Evolutionary conservation across 2,329 filamentous ascomycete species (phyloP).

Genomic region (Kalmusia sp.): DNA sequence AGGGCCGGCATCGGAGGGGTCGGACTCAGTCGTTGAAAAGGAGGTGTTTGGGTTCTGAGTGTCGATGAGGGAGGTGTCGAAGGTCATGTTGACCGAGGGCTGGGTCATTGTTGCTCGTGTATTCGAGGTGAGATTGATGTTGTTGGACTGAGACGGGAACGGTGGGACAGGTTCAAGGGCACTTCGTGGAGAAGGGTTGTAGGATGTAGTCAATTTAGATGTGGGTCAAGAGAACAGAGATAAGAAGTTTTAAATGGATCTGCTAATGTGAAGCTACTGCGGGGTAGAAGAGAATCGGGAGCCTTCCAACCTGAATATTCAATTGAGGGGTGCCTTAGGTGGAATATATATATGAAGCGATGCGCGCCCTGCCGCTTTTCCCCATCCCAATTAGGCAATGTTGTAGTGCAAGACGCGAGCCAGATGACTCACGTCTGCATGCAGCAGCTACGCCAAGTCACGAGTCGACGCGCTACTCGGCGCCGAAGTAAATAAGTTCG

Average conservation of each 20-base stretch:
- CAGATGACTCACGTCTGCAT: constrained; percentile 40
- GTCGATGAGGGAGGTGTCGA: constrained; percentile 48
- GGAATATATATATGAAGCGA: constrained; percentile 26
- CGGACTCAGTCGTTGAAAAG: constrained; percentile 47
- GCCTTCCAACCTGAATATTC: no score
- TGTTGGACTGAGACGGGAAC: no score
- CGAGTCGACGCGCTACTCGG: background rate
- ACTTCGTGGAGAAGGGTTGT: no score
- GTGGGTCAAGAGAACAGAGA: no score
- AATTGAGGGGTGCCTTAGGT: constrained; percentile 17
- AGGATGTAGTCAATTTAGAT: no score
- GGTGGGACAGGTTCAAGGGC: background rate
- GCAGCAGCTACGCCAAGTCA: constrained; percentile 2
- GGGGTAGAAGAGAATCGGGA: no score
- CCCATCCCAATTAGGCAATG: constrained; percentile 28
- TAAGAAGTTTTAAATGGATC: no score
- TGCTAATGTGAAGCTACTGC: no score
- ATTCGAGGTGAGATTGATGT: no score
- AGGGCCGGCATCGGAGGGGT: constrained; percentile 28
- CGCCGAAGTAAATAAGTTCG: background rate
- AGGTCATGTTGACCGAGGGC: constrained; percentile 45
- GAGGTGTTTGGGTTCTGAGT: constrained; percentile 29
- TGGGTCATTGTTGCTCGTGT: constrained; percentile 39
- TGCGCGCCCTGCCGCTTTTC: constrained; percentile 21
- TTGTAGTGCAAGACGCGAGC: constrained; percentile 33